Evolutionary conservation across 257 asterid genomes (phyloP), one percentile per base, ranked within the genome.

Genomic region (Phtheirospermum japonicum): DNA sequence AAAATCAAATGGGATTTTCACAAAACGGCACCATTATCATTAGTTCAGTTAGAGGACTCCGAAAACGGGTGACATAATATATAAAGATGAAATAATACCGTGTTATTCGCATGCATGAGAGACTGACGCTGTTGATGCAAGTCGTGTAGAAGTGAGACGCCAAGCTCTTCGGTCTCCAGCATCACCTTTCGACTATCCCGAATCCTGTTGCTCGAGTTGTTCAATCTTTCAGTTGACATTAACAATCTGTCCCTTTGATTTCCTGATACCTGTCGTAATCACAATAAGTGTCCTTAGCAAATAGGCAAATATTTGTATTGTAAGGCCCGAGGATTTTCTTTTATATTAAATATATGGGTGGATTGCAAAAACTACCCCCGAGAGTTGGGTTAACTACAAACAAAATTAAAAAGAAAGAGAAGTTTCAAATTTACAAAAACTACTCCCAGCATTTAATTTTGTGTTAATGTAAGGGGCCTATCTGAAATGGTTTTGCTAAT

Each of bases 141-240:
- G 69, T 89, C 95, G 13, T 89, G 94, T 50, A 89, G 95, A 76
- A 89, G 78, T 17, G 97, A 87, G 52, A 89, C 97, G 12, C 94
- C 94, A 30, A 89, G 95, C 71, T 89, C 97, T 79, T 89, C 95
- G 0, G 97, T 89, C 78, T 89, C 95, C 65, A 86, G 82, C 89
- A 89, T 87, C 66, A 84, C 82, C 76, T 73, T 86, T 69, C 95
- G 73, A 59, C 97, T 84, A 10, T 87, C 89, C 59, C 70, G 79
- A 66, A 89, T 84, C 79, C 86, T 75, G 74, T 81, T 83, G 66
- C 89, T 77, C 17, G 97, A 79, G 63, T 45, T 81, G 78, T 87
- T 79, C 69, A 86, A 57, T 73, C 63, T 74, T 60, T 72, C 83
- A 14, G 95, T 84, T 59, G 95, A 80, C 76, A 66, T 63, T 37